Evolutionary conservation across 208 protist species (phyloP), one percentile per base, ranked within the genome.

Genomic region (Trypanosoma conorhini): DNA sequence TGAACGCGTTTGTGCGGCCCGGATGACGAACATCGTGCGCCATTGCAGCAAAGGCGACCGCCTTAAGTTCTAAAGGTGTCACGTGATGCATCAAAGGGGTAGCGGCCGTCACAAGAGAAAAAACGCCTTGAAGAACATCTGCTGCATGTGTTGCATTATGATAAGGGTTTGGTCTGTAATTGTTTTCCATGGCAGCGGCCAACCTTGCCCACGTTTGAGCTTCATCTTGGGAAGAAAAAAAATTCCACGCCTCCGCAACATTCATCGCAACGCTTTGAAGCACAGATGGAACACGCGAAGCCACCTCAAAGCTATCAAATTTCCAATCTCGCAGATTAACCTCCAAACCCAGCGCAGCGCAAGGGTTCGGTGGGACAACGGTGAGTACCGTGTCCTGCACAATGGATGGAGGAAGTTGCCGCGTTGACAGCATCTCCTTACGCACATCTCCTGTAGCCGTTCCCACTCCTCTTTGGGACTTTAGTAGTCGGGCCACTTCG

Each of bases 11-110:
- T 1, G 78, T 79, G 26, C 83, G 78, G 9, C 81, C 89, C 4
- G 92, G 89, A 72, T 96, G 92, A 10, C 87, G 81, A 42, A 95
- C 57, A 60, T 95, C 87, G 73, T 93, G 89, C 48, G 79, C 69
- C 35, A 88, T 66, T 0, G 89, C 82, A 5, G 92, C 81, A 67
- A 92, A 88, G 2, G 84, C 72, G 3, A 84, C 63, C 8, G 87
- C 88, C 19, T 77, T 80, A 66, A 83, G 83, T 66, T 96, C 88
- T 58, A 91, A 13, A 9, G 44, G 60, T 24, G 85, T 91, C 80
- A 92, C 73, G 62, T 77, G 44, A 30, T 28, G 33, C 60, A 62
- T 17, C 10, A 96, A 56, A 15, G 89, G 77, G 1, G 63, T 67
- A 48, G 69, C 78, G 19, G 38, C 7, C 42, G 70, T 72, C 26